These are phyloP conservation scores for Nicotiana tomentosiformis DNA, from an alignment of 257 asterid species.

Conservation along the genomic window DNA sequence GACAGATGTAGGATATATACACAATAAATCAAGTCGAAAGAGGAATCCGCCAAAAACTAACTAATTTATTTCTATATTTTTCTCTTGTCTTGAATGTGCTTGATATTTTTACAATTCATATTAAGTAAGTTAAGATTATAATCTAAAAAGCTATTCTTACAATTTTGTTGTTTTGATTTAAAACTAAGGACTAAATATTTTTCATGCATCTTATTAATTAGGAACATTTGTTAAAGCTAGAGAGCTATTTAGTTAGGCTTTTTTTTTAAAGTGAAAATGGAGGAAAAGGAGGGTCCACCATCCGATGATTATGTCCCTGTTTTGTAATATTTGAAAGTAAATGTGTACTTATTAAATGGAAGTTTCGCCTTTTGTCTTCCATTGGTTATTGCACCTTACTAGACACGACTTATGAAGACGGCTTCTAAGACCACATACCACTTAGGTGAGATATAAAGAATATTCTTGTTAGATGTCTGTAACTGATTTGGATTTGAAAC, in stretches of 20 bases:
- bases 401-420: too few species aligned
- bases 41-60: too few species aligned
- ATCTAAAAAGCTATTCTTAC: neutral
- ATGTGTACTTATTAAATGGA: neutral
- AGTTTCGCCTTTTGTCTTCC: neutral
- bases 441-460: too few species aligned
- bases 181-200: neutral
- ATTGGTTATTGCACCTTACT: neutral
- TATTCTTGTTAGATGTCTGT: too few species aligned
- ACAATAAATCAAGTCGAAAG: too few species aligned
- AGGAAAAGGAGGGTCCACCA: neutral
- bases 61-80: too few species aligned
- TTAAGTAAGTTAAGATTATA: neutral
- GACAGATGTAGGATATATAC: too few species aligned
- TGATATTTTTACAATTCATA: neutral
- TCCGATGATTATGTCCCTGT: neutral
- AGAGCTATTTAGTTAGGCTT: too few species aligned
- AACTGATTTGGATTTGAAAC: too few species aligned
- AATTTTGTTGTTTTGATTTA: neutral
- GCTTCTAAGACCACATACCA: too few species aligned
- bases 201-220: neutral
- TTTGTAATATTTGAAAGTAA: neutral
- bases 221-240: too few species aligned
- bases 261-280: neutral
- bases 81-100: neutral